Conservation (phyloP, 257 asterid species). For the Linaria vulgaris region DNA sequence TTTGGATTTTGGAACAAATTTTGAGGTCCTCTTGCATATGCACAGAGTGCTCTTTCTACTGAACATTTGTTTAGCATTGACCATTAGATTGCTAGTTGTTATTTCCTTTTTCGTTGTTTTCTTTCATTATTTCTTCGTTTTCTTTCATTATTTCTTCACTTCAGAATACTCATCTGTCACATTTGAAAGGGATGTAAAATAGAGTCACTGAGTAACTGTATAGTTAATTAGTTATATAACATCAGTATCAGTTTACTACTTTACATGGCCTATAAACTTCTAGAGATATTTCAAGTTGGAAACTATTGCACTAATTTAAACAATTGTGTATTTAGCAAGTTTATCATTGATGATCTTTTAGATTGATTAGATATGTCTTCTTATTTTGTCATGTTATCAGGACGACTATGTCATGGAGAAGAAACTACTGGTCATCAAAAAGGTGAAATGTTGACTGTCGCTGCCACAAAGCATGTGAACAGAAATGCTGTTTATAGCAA, state of each 20-base stretch:
- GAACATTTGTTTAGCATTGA: background rate
- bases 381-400: constrained; percentile 34
- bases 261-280: constrained; percentile 7
- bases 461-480: constrained; percentile 29
- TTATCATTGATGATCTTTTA: constrained; percentile 5
- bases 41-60: background rate
- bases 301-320: constrained; percentile 15
- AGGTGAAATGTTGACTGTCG: constrained; percentile 36
- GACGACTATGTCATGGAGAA: constrained; percentile 42
- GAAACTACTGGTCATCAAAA: constrained; percentile 37
- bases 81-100: background rate
- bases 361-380: constrained; percentile 25
- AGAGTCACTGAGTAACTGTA: too few relatives aligned
- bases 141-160: background rate
- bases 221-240: too few relatives aligned
- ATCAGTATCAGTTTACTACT: constrained; percentile 10
- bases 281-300: background rate
- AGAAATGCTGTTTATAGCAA: constrained; percentile 34
- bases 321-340: background rate
- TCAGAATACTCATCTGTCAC: background rate
- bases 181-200: background rate
- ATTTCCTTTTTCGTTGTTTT: too few relatives aligned
- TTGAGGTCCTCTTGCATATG: background rate
- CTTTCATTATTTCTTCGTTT: too few relatives aligned
- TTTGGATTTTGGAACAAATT: background rate